These are phyloP conservation scores for Nannochloropsis salina DNA, from an alignment of 108 stramenopile genomes.

Conservation along the genomic window DNA sequence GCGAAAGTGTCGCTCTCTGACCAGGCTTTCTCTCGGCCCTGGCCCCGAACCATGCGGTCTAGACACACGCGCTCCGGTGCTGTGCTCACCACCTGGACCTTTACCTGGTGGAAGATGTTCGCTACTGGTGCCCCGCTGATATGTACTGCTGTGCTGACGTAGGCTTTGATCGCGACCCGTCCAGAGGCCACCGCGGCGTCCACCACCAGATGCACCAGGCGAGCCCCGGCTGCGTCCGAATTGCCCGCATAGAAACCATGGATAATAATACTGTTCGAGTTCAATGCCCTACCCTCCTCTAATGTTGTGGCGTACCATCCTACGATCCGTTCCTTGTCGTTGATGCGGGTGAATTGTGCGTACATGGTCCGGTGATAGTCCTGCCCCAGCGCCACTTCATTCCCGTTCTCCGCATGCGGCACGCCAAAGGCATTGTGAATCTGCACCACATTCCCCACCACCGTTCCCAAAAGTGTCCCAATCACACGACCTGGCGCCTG, in stretches of 20 bases:
- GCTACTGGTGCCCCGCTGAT: constrained; percentile 73
- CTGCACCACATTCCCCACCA: constrained; percentile 63
- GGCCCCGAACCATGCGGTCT: constrained; percentile 67
- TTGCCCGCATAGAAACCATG: neutral
- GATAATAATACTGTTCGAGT: constrained; percentile 17
- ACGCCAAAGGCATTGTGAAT: constrained; percentile 92
- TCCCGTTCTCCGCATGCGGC: constrained; percentile 75
- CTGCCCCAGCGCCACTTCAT: constrained; percentile 78
- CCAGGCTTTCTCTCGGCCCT: constrained; percentile 44
- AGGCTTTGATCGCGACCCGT: constrained; percentile 68
- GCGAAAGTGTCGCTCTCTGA: constrained; percentile 36
- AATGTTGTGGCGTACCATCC: constrained; percentile 85
- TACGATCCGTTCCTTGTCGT: constrained; percentile 80
- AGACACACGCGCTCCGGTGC: constrained; percentile 81
- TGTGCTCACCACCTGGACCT: constrained; percentile 60
- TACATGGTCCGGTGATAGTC: constrained; percentile 73
- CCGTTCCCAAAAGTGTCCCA: constrained; percentile 58
- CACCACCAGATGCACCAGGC: constrained; percentile 51
- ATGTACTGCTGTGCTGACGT: constrained; percentile 63
- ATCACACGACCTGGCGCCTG: constrained; percentile 42
- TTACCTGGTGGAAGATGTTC: constrained; percentile 82
- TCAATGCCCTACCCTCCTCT: neutral
- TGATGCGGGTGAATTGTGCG: constrained; percentile 50
- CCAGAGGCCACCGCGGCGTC: constrained; percentile 68
- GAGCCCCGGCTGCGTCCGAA: neutral